A percentile compares a stretch with the other conserved stretches of the same genome.
Conservation (phyloP, 2,329 filamentous ascomycete genomes). For the Diatrype stigma region DNA sequence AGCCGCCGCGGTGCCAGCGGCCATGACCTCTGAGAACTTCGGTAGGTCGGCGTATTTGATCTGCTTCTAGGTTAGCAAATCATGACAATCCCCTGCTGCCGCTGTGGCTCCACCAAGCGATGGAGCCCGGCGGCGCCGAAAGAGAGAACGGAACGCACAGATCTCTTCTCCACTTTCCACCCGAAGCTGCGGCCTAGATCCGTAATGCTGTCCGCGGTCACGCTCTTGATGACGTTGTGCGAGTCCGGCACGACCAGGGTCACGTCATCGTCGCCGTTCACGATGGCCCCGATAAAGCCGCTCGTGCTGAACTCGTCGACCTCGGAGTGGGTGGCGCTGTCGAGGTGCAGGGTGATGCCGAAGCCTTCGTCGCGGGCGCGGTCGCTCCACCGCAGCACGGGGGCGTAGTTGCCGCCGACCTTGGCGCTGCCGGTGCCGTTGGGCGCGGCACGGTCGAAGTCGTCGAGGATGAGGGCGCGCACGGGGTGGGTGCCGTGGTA, state of each 20-base stretch:
- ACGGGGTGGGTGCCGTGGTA: constrained; percentile 90
- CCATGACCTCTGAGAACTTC: constrained; percentile 69
- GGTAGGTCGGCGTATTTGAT: constrained; percentile 60
- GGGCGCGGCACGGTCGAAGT: constrained; percentile 91
- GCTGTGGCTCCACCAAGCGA: too few relatives aligned
- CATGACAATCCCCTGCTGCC: too few relatives aligned
- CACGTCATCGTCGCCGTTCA: constrained; percentile 51
- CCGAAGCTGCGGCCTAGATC: constrained; percentile 74
- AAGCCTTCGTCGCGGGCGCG: constrained; percentile 73
- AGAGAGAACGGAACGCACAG: constrained; percentile 43
- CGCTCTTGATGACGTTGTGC: constrained; percentile 77
- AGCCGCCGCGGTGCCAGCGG: constrained; percentile 85
- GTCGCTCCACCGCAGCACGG: constrained; percentile 83
- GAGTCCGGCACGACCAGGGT: constrained; percentile 86
- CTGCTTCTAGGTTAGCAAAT: constrained; percentile 28
- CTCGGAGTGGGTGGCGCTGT: constrained; percentile 77
- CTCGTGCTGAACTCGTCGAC: constrained; percentile 96
- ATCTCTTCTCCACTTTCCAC: constrained; percentile 76
- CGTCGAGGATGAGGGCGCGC: constrained; percentile 82
- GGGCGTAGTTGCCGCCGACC: constrained; percentile 93
- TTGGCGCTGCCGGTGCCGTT: constrained; percentile 89
- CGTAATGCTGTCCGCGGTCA: constrained; percentile 63
- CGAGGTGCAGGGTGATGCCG: constrained; percentile 92
- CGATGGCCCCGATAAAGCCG: constrained; percentile 79
- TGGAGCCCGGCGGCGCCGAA: too few relatives aligned